phyloP scores from a whole-genome alignment of 805 yeast species.

The Ogataea siamensis region DNA sequence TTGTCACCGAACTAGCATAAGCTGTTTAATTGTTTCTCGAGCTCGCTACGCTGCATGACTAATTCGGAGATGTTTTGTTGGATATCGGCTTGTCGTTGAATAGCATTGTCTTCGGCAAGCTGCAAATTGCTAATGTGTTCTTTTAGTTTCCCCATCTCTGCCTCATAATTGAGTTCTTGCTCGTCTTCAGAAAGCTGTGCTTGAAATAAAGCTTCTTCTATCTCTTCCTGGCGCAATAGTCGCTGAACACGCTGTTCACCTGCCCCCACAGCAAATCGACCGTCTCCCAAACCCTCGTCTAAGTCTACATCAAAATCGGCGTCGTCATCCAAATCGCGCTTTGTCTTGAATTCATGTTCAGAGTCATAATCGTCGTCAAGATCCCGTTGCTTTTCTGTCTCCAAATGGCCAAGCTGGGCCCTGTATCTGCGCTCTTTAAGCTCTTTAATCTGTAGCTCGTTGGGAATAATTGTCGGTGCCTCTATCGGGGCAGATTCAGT shows the following conservation, averaged over 20 bases:
- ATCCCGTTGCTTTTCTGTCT: constrained; percentile 19
- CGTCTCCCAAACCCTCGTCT: constrained; percentile 27
- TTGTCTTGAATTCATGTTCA: constrained; percentile 16
- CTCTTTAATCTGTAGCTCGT: constrained; percentile 19
- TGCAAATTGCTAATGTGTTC: constrained; percentile 4
- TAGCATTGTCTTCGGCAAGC: constrained; percentile 2
- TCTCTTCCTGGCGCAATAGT: constrained; percentile 29
- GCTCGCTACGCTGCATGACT: constrained; percentile 1
- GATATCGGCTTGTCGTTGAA: background rate
- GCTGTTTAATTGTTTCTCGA: constrained; percentile 5
- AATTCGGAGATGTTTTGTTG: constrained; percentile 2
- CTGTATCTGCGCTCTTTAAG: constrained; percentile 24
- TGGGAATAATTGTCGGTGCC: constrained; percentile 17
- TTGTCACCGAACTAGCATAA: constrained; percentile 8
- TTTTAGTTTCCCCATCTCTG: constrained; percentile 2
- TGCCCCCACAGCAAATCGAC: constrained; percentile 30
- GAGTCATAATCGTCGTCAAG: constrained; percentile 23
- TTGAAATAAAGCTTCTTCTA: constrained; percentile 36
- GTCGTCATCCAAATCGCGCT: constrained; percentile 9
- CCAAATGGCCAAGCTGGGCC: constrained; percentile 11
- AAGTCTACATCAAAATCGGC: constrained; percentile 22
- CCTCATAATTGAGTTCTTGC: constrained; percentile 11
- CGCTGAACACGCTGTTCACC: constrained; percentile 29
- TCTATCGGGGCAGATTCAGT: constrained; percentile 2
- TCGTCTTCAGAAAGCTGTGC: constrained; percentile 24